Conservation (phyloP, 2,329 filamentous ascomycete genomes). For the Rhynchosporium agropyri region DNA sequence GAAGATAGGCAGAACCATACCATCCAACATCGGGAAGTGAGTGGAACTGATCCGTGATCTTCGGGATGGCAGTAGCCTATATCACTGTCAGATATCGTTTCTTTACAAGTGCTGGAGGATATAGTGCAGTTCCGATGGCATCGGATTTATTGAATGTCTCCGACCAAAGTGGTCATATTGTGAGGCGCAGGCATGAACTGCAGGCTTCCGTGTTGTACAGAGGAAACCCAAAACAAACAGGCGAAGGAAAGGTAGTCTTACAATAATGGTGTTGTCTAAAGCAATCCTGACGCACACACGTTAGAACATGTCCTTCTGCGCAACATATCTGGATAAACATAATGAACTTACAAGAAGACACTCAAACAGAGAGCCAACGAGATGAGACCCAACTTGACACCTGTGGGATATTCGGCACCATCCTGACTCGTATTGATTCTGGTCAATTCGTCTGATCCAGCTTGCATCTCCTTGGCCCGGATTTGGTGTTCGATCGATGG, state of each 20-base stretch:
- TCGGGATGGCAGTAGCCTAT: slow-evolving; percentile 44
- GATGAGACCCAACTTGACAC: slow-evolving; percentile 36
- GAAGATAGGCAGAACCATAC: slow-evolving; percentile 48
- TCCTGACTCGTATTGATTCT: slow-evolving; percentile 39
- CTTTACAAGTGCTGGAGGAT: not conserved
- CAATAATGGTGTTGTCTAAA: slow-evolving; percentile 27
- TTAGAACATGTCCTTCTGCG: not conserved
- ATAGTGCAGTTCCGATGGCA: not conserved
- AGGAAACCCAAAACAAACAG: not conserved
- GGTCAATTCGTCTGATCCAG: slow-evolving; percentile 27
- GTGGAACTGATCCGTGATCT: slow-evolving; percentile 46
- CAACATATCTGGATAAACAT: not conserved
- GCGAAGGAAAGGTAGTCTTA: slow-evolving; percentile 4
- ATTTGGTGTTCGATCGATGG: slow-evolving; percentile 6
- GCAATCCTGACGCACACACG: not conserved
- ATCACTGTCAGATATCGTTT: not conserved
- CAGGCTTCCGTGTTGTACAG: not conserved
- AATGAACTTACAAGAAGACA: slow-evolving; percentile 34
- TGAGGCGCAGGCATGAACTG: not conserved
- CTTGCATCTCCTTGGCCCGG: slow-evolving; percentile 14
- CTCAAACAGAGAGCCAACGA: slow-evolving; percentile 38
- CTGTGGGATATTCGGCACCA: slow-evolving; percentile 39
- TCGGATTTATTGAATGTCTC: not conserved
- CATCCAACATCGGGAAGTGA: slow-evolving; percentile 50
- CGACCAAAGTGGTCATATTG: not conserved